phyloP scores from a whole-genome alignment of 306 rosid species.

The Prunus mira region DNA sequence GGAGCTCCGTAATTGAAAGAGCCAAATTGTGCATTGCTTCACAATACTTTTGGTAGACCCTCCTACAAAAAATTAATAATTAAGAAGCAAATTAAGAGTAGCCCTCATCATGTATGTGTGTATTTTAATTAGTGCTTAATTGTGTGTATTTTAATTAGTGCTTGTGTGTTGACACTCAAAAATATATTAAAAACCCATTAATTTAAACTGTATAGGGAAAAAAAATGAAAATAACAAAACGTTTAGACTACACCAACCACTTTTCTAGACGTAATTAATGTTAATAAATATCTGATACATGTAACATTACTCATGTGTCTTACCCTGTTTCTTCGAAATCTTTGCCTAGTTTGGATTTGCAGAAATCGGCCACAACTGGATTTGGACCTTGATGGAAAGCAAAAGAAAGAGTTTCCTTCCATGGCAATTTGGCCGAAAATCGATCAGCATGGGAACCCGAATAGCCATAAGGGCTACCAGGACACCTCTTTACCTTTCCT shows the following conservation, averaged over 20 bases:
- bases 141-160: neutral
- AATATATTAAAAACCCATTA: too few relatives aligned
- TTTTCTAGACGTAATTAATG: too few relatives aligned
- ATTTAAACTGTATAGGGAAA: too few relatives aligned
- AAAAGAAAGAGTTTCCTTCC: constrained; percentile 86
- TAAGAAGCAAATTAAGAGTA: neutral
- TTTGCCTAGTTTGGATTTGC: constrained; percentile 41
- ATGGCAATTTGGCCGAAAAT: constrained; percentile 60
- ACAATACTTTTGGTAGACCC: constrained; percentile 57
- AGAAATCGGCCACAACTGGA: constrained; percentile 44
- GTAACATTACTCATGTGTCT: neutral
- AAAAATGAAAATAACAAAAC: too few relatives aligned
- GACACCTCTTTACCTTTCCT: constrained; percentile 17
- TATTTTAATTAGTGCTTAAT: neutral
- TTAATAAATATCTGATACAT: too few relatives aligned
- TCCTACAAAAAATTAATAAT: constrained; percentile 11
- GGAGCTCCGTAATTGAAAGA: constrained; percentile 46
- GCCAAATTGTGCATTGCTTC: constrained; percentile 54
- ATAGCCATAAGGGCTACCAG: constrained; percentile 49
- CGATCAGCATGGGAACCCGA: constrained; percentile 75
- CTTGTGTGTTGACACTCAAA: neutral
- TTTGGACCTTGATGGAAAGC: constrained; percentile 21
- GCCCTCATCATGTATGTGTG: neutral
- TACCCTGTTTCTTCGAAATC: constrained; percentile 60
- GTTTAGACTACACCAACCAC: too few relatives aligned